Percentiles rank a stretch among this genome's conserved stretches.
phyloP scores from a whole-genome alignment of 176 grass and related monocot species.

The Olyra latifolia region DNA sequence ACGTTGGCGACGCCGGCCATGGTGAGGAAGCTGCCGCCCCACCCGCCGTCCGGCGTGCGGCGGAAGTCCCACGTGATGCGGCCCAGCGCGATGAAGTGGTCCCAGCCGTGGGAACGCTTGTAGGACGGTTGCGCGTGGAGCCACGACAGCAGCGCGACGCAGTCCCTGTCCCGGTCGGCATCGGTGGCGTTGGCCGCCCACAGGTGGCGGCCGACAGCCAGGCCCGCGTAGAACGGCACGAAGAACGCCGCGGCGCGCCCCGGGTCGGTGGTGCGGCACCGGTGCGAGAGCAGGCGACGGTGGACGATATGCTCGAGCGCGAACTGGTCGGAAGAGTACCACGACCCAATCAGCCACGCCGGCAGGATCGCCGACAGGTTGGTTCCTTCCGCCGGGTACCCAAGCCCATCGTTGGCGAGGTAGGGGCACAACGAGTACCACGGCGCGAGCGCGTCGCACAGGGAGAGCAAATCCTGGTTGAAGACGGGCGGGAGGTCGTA shows the following conservation, averaged over 20 bases:
- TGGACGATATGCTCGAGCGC: conserved; percentile 75
- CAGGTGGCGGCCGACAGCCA: conserved; percentile 68
- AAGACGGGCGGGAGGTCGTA: conserved; percentile 71
- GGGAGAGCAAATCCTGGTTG: conserved; percentile 61
- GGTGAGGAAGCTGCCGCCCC: conserved; percentile 80
- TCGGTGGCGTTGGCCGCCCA: conserved; percentile 58
- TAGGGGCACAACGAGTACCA: conserved; percentile 61
- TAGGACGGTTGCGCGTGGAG: conserved; percentile 56
- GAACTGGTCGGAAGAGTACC: conserved; percentile 93
- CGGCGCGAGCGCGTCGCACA: conserved; percentile 49
- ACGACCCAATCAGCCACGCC: conserved; percentile 44
- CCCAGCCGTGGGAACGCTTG: conserved; percentile 57
- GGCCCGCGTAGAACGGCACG: conserved; percentile 83
- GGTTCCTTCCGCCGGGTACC: conserved; percentile 38
- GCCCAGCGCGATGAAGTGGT: conserved; percentile 83
- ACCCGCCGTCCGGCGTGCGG: conserved; percentile 40
- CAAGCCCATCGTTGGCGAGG: conserved; percentile 69
- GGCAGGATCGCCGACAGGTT: conserved; percentile 53
- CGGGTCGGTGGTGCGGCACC: conserved; percentile 60
- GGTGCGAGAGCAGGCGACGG: conserved; percentile 69
- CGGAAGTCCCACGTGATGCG: conserved; percentile 98
- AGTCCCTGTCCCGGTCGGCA: conserved; percentile 64
- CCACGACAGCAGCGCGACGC: conserved; percentile 61
- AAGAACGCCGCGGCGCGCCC: conserved; percentile 64
- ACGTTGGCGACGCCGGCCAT: conserved; percentile 77